phyloP scores from a whole-genome alignment of 257 asterid species.

The Nicotiana paniculata region DNA sequence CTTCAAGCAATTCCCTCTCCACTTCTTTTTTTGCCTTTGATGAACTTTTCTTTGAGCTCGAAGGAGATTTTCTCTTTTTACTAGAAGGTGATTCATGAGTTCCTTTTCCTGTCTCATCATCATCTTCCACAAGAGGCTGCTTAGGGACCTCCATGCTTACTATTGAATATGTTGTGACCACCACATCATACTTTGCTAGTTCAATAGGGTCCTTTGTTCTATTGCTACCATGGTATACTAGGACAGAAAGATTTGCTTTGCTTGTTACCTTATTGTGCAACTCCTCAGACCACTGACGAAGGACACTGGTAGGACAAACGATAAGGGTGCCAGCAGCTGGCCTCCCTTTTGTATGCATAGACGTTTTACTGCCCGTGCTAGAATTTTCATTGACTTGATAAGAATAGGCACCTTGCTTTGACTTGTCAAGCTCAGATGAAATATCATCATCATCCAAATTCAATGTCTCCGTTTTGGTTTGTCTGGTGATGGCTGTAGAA shows the following conservation, averaged over 20 bases:
- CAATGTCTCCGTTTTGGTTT: constrained; percentile 57
- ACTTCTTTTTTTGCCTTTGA: constrained; percentile 54
- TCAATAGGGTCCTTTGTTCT: constrained; percentile 86
- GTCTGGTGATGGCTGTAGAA: constrained; percentile 30
- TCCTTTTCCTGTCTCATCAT: constrained; percentile 41
- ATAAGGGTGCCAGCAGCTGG: constrained; percentile 94
- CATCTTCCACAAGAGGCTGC: constrained; percentile 80
- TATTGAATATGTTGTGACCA: constrained; percentile 89
- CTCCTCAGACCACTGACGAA: constrained; percentile 95
- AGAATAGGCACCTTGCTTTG: constrained; percentile 31
- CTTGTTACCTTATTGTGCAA: constrained; percentile 74
- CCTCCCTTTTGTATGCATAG: constrained; percentile 55
- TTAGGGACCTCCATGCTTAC: constrained; percentile 99
- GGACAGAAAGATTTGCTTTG: constrained; percentile 79
- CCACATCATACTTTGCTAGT: constrained; percentile 89
- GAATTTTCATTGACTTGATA: constrained; percentile 25
- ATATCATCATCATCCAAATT: constrained; percentile 89
- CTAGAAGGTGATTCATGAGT: constrained; percentile 27
- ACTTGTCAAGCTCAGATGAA: constrained; percentile 21
- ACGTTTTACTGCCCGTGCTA: constrained; percentile 13
- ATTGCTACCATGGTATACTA: constrained; percentile 78
- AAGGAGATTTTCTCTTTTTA: constrained; percentile 60
- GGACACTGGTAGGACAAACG: constrained; percentile 98
- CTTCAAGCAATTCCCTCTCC: constrained; percentile 47
- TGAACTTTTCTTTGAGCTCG: constrained; percentile 39